Base-by-base conservation (phyloP, 768 basidiomycete genomes). In the Rossbeevera mucosa region DNA sequence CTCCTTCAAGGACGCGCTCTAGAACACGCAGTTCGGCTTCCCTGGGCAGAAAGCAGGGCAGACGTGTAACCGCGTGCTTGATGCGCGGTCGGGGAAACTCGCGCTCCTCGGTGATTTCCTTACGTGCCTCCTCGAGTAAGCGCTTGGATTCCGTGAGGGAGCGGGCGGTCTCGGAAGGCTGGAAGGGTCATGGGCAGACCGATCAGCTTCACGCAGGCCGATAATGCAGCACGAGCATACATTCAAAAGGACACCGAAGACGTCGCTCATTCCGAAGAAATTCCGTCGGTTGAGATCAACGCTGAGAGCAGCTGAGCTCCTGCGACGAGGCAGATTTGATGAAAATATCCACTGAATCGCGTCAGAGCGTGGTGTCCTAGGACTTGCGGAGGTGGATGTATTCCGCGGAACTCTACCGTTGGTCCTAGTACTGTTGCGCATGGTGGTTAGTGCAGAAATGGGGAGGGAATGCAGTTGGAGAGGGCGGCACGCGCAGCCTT, bases 121-220 rank as follows among this genome's bases (percentile, higher is more conserved):
- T 76, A 18, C 85, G 79, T 38, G 88, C 85, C 60, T 93, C 89
- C 16, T 91, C 88, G 2, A 92, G 73, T 47, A 88, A 75, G 47
- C 78, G 80, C 55, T 77, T 83, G 3, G 88, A 88, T 64, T 93
- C 91, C 2, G 86, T 83, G 33, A 93, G 77, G 7, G 85, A 88
- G 24, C 88, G 82, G 2, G 91, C 78, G 2, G 88, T 88, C 57
- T 88, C 83, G 54, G 82, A 82, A 2, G 90, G 90, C 88, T 91
- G 64, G 48, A 51, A 46, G 54, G 28, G 50, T 57, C 52, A 43
- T 45, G 45, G 42, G 50, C 21, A 51, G 28, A 51, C 11, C 46
- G 55, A 47, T 64, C 52, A 57, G 58, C 25, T 22, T 18, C 26
- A 24, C 13, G 48, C 22, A 41, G 29, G 20, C 12, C 36, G 28